Base-by-base conservation (phyloP, 164 flowering plant genomes). In the Taxillus chinensis region DNA sequence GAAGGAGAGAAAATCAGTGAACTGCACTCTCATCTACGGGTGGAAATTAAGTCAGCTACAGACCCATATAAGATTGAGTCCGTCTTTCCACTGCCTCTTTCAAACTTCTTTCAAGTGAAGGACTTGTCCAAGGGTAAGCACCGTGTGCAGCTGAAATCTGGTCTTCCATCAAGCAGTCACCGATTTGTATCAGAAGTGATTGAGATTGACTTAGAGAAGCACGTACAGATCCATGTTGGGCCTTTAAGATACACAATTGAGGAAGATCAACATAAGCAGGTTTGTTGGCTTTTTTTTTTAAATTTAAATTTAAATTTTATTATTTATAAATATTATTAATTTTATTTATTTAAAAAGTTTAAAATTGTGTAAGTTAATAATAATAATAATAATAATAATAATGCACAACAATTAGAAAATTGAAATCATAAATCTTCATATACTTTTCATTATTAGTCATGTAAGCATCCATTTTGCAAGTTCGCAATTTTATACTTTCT, bases 61-160 rank as follows among this genome's bases (percentile, higher is more conserved):
- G 95, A 95, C 49, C 78, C 82, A 45, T 83, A 85, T 16, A 85
- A 82, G 71, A 66, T 86, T 48, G 87, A 75, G 67, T 77, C 84
- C 6, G 83, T 77, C 64, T 78, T 85, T 53, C 96, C 93, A 0
- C 72, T 95, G 65, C 96, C 96, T 5, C 76, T 91, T 51, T 89
- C 99, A 52, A 78, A 79, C 78, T 95, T 82, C 73, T 95, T 91
- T 76, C 89, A 95, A 72, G 82, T 91, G 60, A 82, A 77, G 66
- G 89, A 78, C 71, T 77, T 95, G 75, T 88, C 93, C 3, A 87
- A 64, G 72, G 82, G 82, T 49, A 89, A 80, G 73, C 85, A 87
- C 75, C 79, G 86, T 64, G 57, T 91, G 68, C 95, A 84, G 82
- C 89, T 95, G 51, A 73, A 72, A 64, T 81, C 83, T 59, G 73